These are phyloP conservation scores for Hypoxylon sp. DNA, from an alignment of 2,329 filamentous ascomycete species.

Conservation along the genomic window DNA sequence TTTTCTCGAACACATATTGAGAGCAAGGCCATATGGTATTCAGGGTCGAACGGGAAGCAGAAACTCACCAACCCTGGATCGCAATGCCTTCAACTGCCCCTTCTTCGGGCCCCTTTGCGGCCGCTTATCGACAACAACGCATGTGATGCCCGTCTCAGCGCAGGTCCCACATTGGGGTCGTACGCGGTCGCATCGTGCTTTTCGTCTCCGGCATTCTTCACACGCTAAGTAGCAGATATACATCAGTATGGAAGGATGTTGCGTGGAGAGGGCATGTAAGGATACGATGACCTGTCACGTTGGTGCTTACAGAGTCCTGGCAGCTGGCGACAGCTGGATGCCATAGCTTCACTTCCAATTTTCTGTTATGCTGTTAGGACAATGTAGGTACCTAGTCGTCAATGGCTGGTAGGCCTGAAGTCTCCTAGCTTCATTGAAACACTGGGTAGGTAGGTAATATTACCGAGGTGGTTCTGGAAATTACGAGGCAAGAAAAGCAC, in stretches of 20 bases:
- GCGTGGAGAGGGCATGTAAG: background rate
- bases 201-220: conserved; percentile 22
- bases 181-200: conserved; percentile 15
- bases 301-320: conserved; percentile 3
- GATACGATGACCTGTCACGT: background rate
- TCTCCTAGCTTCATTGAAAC: no score
- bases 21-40: background rate
- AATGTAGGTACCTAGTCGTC: no score
- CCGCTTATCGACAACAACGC: conserved; percentile 3
- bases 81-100: conserved; percentile 16
- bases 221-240: background rate
- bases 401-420: no score
- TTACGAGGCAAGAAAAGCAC: no score
- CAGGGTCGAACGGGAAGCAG: background rate
- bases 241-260: background rate
- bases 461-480: no score
- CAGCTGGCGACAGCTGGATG: background rate
- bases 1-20: background rate
- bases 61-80: conserved; percentile 13
- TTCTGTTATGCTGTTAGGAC: conserved; percentile 1
- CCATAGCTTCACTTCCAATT: background rate
- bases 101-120: conserved; percentile 18
- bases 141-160: background rate
- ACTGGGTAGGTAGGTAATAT: background rate
- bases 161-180: conserved; percentile 4